Percentiles rank a stretch among this genome's conserved stretches.
phyloP scores from a whole-genome alignment of 176 grass and related monocot genomes.

The Saccharum officinarum region DNA sequence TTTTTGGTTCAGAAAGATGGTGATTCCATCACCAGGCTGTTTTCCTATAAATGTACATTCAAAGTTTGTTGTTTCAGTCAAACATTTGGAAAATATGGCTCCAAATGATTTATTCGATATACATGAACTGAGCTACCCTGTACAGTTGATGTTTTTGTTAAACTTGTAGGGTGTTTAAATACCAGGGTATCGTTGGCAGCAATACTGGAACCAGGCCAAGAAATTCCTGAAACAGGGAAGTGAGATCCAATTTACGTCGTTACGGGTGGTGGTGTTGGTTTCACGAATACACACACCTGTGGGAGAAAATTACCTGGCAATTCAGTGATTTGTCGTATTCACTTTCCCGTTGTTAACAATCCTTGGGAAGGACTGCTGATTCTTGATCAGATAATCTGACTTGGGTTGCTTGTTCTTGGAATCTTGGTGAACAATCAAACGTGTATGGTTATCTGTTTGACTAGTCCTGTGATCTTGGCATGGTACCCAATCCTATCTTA shows the following conservation, averaged over 20 bases:
- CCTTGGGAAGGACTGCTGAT: too few species aligned
- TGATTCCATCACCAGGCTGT: conserved; percentile 15
- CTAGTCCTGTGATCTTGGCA: neutral
- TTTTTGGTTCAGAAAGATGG: conserved; percentile 42
- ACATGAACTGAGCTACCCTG: conserved; percentile 36
- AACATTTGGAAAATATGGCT: conserved; percentile 56
- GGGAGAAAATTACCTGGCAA: too few species aligned
- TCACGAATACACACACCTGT: too few species aligned
- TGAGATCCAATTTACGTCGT: neutral
- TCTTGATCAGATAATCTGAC: too few species aligned
- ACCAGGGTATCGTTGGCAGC: neutral
- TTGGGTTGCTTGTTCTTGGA: too few species aligned
- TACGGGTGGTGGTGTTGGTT: too few species aligned
- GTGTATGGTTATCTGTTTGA: neutral
- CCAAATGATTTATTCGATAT: conserved; percentile 40
- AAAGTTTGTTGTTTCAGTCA: conserved; percentile 46
- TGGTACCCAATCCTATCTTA: neutral
- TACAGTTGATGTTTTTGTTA: conserved; percentile 50
- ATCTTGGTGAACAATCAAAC: neutral
- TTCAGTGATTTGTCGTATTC: too few species aligned
- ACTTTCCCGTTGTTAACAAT: too few species aligned
- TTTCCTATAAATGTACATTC: conserved; percentile 53
- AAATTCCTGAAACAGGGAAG: neutral
- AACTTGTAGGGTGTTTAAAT: conserved; percentile 28
- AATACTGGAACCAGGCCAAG: neutral